A percentile compares a stretch with the other conserved stretches of the same genome.
Evolutionary conservation across 345 rosid species (phyloP).

Genomic region (Citrus maxima): DNA sequence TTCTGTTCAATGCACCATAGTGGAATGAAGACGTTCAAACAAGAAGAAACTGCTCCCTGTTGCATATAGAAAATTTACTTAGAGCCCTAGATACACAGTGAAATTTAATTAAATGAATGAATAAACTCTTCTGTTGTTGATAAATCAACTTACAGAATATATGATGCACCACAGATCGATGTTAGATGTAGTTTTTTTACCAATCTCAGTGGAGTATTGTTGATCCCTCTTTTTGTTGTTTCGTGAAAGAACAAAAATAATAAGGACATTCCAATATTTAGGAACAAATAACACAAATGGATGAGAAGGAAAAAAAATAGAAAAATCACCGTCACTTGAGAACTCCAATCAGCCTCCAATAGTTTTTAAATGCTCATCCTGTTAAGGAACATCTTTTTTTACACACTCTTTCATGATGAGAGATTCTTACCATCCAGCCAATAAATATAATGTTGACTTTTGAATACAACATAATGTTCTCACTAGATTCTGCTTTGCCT

Average conservation of each 20-base stretch:
- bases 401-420: no score
- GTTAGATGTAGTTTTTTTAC: background rate
- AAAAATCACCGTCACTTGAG: no score
- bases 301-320: no score
- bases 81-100: background rate
- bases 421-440: no score
- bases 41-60: background rate
- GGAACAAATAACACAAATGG: no score
- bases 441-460: background rate
- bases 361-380: no score
- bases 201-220: no score
- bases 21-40: slow-evolving; percentile 8
- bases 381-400: no score
- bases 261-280: no score
- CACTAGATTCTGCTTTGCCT: background rate
- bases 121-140: background rate
- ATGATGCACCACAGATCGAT: background rate
- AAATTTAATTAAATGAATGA: background rate
- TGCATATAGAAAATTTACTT: background rate
- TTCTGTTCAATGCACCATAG: slow-evolving; percentile 28
- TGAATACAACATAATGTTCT: background rate
- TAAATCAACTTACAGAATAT: background rate
- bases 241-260: no score
- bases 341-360: no score
- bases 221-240: no score